Evolutionary conservation across 805 yeast species (phyloP), one percentile per base, ranked within the genome.

Genomic region (Cyberlindnera veronae): DNA sequence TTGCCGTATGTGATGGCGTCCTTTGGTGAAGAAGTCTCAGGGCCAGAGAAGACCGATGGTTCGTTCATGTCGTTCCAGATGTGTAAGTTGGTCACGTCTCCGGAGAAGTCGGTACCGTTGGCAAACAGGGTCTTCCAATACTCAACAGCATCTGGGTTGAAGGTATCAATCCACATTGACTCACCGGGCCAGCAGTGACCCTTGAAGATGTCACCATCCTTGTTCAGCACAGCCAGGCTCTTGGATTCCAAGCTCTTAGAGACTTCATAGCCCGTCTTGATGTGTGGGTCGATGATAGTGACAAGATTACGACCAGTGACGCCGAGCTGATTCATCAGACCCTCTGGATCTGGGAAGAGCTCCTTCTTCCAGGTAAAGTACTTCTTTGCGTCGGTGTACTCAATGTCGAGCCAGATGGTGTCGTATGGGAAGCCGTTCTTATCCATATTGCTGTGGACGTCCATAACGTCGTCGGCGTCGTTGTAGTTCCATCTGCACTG

Each of bases 171-270:
- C 98, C 98, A 93, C 7, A 88, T 70, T 0, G 96, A 84, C 50
- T 86, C 88, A 1, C 98, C 99, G 2, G 99, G 97, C 99, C 99
- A 93, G 62, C 98, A 93, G 60, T 88, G 95, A 4, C 96, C 98
- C 36, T 76, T 69, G 59, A 69, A 90, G 2, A 76, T 63, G 1
- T 68, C 57, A 19, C 78, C 81, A 2, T 60, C 49, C 16, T 62
- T 60, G 35, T 75, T 66, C 45, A 66, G 60, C 16, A 88, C 68
- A 0, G 76, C 77, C 8, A 76, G 55, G 5, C 63, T 55, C 8
- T 69, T 54, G 12, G 66, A 50, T 6, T 59, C 62, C 18, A 87
- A 58, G 2, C 49, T 58, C 2, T 82, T 72, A 54, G 88, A 82
- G 2, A 87, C 76, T 13, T 65, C 64, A 60, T 90, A 90, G 7